Evolutionary conservation across 2,329 filamentous ascomycete genomes (phyloP), one percentile per base, ranked within the genome.

Genomic region (Berkeleyomyces rouxiae): DNA sequence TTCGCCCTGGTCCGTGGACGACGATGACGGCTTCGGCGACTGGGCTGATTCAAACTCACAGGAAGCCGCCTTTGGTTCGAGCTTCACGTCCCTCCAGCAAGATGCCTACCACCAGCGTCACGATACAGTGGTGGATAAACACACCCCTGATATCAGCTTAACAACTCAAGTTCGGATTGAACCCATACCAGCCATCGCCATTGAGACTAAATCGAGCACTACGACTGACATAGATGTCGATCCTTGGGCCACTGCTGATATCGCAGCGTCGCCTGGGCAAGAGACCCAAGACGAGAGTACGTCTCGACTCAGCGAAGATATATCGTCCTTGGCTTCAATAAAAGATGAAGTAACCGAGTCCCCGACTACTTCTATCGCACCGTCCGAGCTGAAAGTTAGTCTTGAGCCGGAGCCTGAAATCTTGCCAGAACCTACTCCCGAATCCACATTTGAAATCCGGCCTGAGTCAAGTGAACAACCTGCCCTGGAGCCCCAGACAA

Each of bases 171-270:
- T 55, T 4, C 60, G 46, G 39, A 11, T 44, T 39, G 11, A 58
- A 61, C 37, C 42, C n/a, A 36, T 11, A 10, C 39, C 33, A 39
- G 16, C 39, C 9, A n/a, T 44, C n/a, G 39, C n/a, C 33, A 10
- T 31, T 5, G 57, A 43, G 10, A 11, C 47, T 10, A 9, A 36
- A 4, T 36, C 31, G 33, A 43, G 39, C n/a, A 31, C 39, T 31
- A 47, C 60, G n/a, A 7, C 46, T 36, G 60, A 61, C 43, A 57
- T 58, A 3, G 31, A 39, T 11, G 36, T 62, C 46, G 63, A 62
- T 59, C 57, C 63, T 39, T 62, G 63, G 63, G 60, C 63, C 39
- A 10, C 51, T 58, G 63, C 53, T 7, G 40, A 51, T 7, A 55
- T 39, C n/a, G 60, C 55, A 42, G 57, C 60, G 31, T n/a, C 42